phyloP scores from a whole-genome alignment of 2,329 filamentous ascomycete genomes.

The Aurifilum marmelostoma region DNA sequence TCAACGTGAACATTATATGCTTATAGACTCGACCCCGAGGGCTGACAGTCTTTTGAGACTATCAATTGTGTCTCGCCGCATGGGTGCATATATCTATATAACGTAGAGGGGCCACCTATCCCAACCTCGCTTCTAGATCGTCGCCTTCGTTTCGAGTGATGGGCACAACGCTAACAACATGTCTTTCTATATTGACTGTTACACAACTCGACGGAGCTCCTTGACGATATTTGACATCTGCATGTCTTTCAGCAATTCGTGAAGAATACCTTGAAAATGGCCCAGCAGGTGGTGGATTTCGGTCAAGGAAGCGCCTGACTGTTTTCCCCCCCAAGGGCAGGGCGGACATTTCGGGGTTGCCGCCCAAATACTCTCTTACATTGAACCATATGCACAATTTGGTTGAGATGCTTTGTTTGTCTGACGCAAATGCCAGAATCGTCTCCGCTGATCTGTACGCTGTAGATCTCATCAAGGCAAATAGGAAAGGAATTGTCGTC shows the following conservation, averaged over 20 bases:
- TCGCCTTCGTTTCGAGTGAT: background rate
- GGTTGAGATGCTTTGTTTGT: background rate
- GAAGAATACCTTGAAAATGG: background rate
- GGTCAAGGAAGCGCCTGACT: background rate
- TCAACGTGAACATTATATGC: background rate
- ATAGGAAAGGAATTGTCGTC: slow-evolving; percentile 1
- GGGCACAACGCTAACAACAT: background rate
- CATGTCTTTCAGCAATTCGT: background rate
- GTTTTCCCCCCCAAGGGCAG: background rate
- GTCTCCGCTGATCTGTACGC: background rate
- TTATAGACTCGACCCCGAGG: background rate
- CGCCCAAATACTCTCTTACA: no score
- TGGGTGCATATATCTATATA: background rate
- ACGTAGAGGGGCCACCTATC: background rate
- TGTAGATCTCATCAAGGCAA: slow-evolving; percentile 22
- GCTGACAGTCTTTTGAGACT: no score
- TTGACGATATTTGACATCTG: background rate
- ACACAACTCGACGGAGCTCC: background rate
- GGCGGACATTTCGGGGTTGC: background rate
- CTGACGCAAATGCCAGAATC: background rate
- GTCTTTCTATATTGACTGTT: no score
- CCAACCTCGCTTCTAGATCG: background rate
- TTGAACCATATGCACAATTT: no score
- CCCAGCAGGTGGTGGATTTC: background rate
- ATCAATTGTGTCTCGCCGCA: background rate